These are phyloP conservation scores for Ceratocystis colombiana DNA, from an alignment of 2,329 filamentous ascomycete genomes.

Conservation along the genomic window DNA sequence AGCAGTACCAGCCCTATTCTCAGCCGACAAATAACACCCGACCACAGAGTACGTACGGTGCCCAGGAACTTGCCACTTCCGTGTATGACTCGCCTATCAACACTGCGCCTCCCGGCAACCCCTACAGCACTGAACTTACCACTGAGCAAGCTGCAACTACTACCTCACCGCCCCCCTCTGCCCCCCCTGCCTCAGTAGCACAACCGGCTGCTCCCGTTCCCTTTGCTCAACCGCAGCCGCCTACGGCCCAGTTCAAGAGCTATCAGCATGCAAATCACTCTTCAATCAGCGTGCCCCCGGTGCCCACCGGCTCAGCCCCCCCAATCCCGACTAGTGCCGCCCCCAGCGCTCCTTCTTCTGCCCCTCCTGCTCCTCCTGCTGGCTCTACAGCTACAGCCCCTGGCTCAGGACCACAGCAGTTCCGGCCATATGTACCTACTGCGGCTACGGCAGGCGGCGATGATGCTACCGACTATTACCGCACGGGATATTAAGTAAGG, in stretches of 20 bases:
- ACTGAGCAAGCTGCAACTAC: constrained; percentile 28
- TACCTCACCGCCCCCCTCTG: constrained; percentile 29
- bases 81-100: constrained; percentile 65
- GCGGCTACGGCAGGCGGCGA: constrained; percentile 39
- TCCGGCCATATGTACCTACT: constrained; percentile 45
- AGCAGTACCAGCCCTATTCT: constrained; percentile 38
- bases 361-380: neutral
- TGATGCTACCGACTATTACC: constrained; percentile 47
- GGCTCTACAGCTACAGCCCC: neutral
- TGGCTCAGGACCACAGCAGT: neutral
- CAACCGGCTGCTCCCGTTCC: constrained; percentile 17
- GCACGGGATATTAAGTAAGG: constrained; percentile 28
- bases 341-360: constrained; percentile 35
- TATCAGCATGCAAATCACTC: constrained; percentile 18
- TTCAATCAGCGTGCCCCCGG: constrained; percentile 38
- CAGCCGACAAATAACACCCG: constrained; percentile 43
- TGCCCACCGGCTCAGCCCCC: constrained; percentile 31
- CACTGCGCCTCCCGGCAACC: constrained; percentile 40
- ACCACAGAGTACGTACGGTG: constrained; percentile 58
- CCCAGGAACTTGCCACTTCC: constrained; percentile 69
- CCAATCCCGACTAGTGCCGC: constrained; percentile 31
- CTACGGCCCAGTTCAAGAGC: constrained; percentile 25
- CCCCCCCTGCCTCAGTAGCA: constrained; percentile 30
- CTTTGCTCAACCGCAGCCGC: constrained; percentile 27
- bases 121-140: constrained; percentile 30